Conservation (phyloP, 352 stramenopile genomes). For the Thalassiosira exigua region DNA sequence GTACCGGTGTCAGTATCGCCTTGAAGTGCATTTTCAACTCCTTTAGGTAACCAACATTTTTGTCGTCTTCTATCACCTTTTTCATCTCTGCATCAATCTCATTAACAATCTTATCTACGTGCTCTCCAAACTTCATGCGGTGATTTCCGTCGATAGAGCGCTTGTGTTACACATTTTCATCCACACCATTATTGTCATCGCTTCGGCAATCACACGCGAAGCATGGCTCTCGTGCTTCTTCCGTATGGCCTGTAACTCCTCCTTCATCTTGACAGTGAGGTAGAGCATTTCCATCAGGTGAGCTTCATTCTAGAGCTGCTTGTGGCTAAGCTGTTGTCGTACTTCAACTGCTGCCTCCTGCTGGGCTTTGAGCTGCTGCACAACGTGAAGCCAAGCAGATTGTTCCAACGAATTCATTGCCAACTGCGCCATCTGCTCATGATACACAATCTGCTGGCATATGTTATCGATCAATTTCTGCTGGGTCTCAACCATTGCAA, state of each 20-base stretch:
- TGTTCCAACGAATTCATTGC: too few relatives aligned
- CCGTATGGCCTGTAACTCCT: neutral
- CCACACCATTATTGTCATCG: conserved; percentile 4
- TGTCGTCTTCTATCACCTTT: neutral
- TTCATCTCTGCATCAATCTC: neutral
- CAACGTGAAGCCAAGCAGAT: too few relatives aligned
- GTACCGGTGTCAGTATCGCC: too few relatives aligned
- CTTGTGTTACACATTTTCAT: conserved; percentile 19
- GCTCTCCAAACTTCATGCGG: conserved; percentile 18
- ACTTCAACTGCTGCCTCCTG: too few relatives aligned
- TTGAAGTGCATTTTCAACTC: too few relatives aligned
- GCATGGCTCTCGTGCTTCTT: conserved; percentile 25
- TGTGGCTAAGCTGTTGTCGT: too few relatives aligned
- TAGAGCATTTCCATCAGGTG: conserved; percentile 12
- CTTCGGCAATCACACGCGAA: neutral
- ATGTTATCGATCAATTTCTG: neutral
- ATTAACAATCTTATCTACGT: conserved; percentile 7
- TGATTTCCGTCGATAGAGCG: conserved; percentile 8
- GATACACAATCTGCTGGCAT: neutral
- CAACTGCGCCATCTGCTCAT: neutral
- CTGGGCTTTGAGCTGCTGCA: too few relatives aligned
- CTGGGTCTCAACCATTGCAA: neutral
- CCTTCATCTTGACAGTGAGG: neutral
- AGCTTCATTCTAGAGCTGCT: too few relatives aligned
- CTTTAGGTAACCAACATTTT: too few relatives aligned